Base-by-base conservation (phyloP, 2,329 filamentous ascomycete genomes). In the Sarocladiaceae sp. region DNA sequence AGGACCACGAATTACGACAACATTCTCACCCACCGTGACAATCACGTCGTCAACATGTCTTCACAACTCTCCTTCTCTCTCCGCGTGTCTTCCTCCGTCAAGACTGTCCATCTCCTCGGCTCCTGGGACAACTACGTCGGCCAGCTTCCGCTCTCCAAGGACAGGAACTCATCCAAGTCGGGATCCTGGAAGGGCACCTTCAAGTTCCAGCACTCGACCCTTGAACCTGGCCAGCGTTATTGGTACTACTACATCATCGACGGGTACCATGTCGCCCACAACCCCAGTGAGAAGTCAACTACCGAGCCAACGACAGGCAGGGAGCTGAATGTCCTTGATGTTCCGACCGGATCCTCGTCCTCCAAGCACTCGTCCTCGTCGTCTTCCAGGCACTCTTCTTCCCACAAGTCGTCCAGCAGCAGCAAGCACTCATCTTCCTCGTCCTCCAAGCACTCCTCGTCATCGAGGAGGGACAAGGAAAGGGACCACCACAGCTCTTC, bases 181-280 rank as follows among this genome's bases (percentile, higher is more conserved):
- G 89, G 89, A 62, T 85, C 85, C 56, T 97, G 91, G 89, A 87
- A 90, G 66, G 93, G 91, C 61, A 94, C 88, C 60, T 96, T 98
- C 76, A 85, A 88, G 72, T 96, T 98, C 73, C 86, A 93, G 70
- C 85, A 84, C 63, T 71, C 80, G 50, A 91, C 88, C 48, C 79
- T 97, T 58, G 83, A 91, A 74, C 76, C 88, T 58, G 89, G 91
- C 64, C 82, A 88, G 65, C 84, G 91, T 64, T 97, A 97, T 82
- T 98, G 93, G 93, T 98, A 97, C 83, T 98, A 98, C 82, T 98
- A 96, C 78, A 96, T 97, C 82, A 93, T 97, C 67, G 93, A 98
- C 67, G 93, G 93, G 57, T 96, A 96, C 81, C 90, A 96, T 68
- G 85, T 95, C 65, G 90, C 90, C 50, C 91, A 97, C 78, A 93